phyloP scores from a whole-genome alignment of 2,329 filamentous ascomycete genomes.

The Plenodomus lindquistii region DNA sequence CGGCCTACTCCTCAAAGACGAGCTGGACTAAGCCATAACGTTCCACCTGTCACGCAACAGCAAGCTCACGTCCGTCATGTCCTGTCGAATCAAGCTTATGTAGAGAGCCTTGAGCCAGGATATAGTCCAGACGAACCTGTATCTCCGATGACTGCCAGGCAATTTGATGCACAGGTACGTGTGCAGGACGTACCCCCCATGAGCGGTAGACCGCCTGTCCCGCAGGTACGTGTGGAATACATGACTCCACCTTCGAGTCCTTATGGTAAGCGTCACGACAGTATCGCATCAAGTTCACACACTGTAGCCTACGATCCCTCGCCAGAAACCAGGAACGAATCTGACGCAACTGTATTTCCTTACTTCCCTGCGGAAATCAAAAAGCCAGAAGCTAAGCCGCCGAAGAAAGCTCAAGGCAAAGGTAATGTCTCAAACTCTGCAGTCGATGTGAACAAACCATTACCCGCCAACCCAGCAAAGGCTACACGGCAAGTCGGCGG shows the following conservation, averaged over 20 bases:
- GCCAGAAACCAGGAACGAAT: slow-evolving; percentile 1
- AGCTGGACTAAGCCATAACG: neutral
- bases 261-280: neutral
- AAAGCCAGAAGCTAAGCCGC: neutral
- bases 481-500: neutral
- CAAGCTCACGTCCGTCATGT: neutral
- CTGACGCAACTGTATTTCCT: slow-evolving; percentile 1
- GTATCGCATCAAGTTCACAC: neutral
- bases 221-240: neutral
- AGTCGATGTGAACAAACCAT: neutral
- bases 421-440: neutral
- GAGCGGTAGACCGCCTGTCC: neutral
- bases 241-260: neutral
- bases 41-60: neutral
- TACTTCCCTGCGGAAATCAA: neutral
- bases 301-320: neutral
- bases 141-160: neutral
- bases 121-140: neutral
- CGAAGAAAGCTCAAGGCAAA: neutral
- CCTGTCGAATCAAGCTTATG: neutral
- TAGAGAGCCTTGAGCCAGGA: neutral
- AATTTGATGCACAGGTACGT: neutral
- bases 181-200: neutral
- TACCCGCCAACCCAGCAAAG: neutral
- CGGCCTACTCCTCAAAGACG: neutral